Base-by-base conservation (phyloP, 2,329 filamentous ascomycete genomes). In the Clarireedia homoeocarpa region DNA sequence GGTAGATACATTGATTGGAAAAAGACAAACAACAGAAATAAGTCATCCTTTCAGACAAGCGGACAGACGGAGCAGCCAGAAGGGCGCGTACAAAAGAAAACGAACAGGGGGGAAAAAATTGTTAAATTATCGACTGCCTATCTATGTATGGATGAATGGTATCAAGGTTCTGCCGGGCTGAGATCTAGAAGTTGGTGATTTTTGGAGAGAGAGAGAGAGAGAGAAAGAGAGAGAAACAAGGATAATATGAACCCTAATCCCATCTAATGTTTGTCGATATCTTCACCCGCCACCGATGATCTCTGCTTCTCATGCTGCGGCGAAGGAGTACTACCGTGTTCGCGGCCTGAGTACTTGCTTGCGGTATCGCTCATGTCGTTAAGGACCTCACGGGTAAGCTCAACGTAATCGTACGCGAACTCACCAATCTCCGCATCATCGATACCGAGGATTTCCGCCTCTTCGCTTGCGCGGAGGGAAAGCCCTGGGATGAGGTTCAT, bases 371-470 rank as follows among this genome's bases (percentile, higher is more conserved):
- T 40, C 6, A 48, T 48, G 12, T 54, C 52, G 17, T 70, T 74
- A 20, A 72, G 56, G 20, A 87, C 78, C 62, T 88, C 85, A 60
- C 88, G 78, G 20, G 82, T 86, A 62, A 94, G 77, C 76, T 95
- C 90, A 62, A 95, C 67, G 40, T 95, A 95, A 71, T 95, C 91
- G 71, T 95, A 95, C n/a, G 89, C 91, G 70, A 94, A 95, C 74
- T 95, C 91, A 70, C 91, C 91, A 67, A 95, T 89, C 72, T 96
- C 90, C 24, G 88, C 85, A 66, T 95, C 91, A 66, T 95, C 90
- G 58, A 95, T 91, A 62, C 90, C 90, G 44, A 90, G 75, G 51
- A 91, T 84, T 71, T 95, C 90, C 39, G 89, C 86, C 61, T 94
- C 86, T 63, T 89, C 85, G 14, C 75, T 78, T 0, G 84, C 85